Evolutionary conservation across 2,329 filamentous ascomycete genomes (phyloP).

Genomic region (Alternaria brassicae): DNA sequence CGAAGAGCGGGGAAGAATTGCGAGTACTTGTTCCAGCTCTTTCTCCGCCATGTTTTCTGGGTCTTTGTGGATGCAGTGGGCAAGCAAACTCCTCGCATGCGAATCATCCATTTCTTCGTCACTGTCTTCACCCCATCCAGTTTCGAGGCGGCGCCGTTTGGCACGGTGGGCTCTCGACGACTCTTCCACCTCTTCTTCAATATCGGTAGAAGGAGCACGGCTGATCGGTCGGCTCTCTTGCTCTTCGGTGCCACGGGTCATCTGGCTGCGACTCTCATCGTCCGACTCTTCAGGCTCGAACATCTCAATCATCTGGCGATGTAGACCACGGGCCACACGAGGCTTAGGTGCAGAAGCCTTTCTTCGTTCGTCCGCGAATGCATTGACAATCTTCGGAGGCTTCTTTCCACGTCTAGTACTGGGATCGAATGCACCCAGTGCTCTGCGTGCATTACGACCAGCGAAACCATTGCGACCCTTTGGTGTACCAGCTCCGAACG

Average conservation of each 20-base stretch:
- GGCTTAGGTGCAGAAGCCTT: constrained; percentile 61
- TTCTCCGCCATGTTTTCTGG: constrained; percentile 74
- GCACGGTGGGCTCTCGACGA: constrained; percentile 53
- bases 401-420: constrained; percentile 52
- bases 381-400: constrained; percentile 52
- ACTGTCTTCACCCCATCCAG: constrained; percentile 56
- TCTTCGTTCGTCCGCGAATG: constrained; percentile 65
- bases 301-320: constrained; percentile 77
- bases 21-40: constrained; percentile 63
- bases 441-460: constrained; percentile 49
- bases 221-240: constrained; percentile 82
- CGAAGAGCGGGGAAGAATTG: constrained; percentile 62
- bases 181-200: constrained; percentile 60
- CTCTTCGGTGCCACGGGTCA: constrained; percentile 81
- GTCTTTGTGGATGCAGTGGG: constrained; percentile 62
- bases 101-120: constrained; percentile 59
- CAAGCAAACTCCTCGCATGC: constrained; percentile 55
- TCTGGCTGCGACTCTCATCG: constrained; percentile 72
- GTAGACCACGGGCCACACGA: constrained; percentile 74
- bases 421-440: constrained; percentile 54
- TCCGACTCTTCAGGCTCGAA: constrained; percentile 85
- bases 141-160: constrained; percentile 56
- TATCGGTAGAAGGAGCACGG: constrained; percentile 63
- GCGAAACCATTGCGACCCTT: constrained; percentile 56
- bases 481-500: constrained; percentile 69